Evolutionary conservation across 495 filamentous ascomycete genomes (phyloP), one percentile per base, ranked within the genome.

Genomic region (Penicillium malachiteum): DNA sequence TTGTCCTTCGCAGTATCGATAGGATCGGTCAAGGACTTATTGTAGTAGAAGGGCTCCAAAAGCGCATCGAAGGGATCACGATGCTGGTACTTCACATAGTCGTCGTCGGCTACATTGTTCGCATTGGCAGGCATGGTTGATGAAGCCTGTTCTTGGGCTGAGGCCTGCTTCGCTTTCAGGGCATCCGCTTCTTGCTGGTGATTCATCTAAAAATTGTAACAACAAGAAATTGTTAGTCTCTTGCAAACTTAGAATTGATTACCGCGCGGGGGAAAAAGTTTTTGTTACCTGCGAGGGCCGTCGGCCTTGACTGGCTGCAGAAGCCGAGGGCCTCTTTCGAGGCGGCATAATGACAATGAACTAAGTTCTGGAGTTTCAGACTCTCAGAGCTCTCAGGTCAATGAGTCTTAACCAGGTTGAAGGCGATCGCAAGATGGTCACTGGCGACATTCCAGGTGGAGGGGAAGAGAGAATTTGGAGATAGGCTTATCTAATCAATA

Each of bases 1-100:
- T 97, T 97, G 73, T 97, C 92, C 56, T 80, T 80, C 3, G 87
- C 92, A n/a, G 95, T 96, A 38, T 90, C 84, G 64, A 99, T 96
- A 0, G 92, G 90, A 57, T 97, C 94, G 0, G 91, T 96, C 50
- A 97, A 74, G 48, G 84, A 86, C 68, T 97, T 99, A 51, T 90
- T 92, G 62, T 93, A 91, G 72, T 99, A 99, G 68, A 97, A 96
- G 0, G 94, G 94, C 72, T 96, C 86, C 40, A 97, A 78, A 12
- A 97, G 83, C 48, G 91, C 90, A 72, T 96, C 89, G 64, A 96
- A 96, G 8, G 74, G 73, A 61, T 80, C 72, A 18, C 68, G 65
- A 43, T 68, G 66, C 59, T 68, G 66, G 60, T 71, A 73, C n/a
- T 63, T 59, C 11, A 59, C 50, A 7, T 55, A 34, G n/a, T 54